Evolutionary conservation across 208 protist species (phyloP).

Genomic region (Acanthamoeba culbertsoni): DNA sequence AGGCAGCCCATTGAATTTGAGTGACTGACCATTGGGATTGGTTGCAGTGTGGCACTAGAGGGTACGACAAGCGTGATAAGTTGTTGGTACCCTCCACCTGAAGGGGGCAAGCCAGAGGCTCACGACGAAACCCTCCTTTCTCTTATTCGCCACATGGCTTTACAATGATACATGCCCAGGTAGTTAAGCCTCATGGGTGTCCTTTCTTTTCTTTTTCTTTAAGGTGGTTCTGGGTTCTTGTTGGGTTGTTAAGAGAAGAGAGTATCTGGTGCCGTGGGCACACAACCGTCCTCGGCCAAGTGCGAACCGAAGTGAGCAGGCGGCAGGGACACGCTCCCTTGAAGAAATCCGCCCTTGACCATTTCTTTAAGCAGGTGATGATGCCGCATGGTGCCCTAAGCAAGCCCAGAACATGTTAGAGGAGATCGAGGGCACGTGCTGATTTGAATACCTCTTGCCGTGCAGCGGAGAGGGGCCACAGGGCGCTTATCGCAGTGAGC

Average conservation of each 20-base stretch:
- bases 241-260: too few species aligned
- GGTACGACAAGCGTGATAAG: neutral
- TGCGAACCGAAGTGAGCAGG: neutral
- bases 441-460: neutral
- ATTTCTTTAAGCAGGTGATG: neutral
- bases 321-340: neutral
- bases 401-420: neutral
- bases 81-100: slow-evolving; percentile 46
- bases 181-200: too few species aligned
- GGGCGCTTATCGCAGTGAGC: neutral
- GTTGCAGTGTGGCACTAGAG: neutral
- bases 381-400: neutral
- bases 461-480: neutral
- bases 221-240: too few species aligned
- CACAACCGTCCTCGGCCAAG: neutral
- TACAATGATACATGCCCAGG: too few species aligned
- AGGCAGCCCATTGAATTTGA: neutral
- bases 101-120: neutral
- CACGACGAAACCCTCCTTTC: neutral
- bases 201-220: too few species aligned
- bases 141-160: neutral
- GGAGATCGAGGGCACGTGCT: neutral
- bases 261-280: too few species aligned
- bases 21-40: neutral
- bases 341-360: neutral